Conservation (phyloP, 495 filamentous ascomycete genomes). For the Ascobolus immersus region DNA sequence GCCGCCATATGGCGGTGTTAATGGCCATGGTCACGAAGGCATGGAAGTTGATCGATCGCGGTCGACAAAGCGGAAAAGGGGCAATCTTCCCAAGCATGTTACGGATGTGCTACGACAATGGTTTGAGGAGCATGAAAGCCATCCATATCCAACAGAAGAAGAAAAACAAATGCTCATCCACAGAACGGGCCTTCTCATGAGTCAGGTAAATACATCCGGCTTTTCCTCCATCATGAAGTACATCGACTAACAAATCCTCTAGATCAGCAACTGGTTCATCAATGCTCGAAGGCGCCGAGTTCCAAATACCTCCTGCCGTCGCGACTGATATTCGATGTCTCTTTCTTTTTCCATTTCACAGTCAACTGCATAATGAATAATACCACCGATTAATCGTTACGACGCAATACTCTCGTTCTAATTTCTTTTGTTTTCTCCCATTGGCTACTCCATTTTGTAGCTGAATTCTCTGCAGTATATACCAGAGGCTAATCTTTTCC, state of each 20-base stretch:
- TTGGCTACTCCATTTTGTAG: too few species aligned
- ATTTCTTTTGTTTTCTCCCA: too few species aligned
- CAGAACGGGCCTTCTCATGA: constrained; percentile 52
- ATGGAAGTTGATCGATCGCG: constrained; percentile 15
- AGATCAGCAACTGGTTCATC: constrained; percentile 94
- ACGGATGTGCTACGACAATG: constrained; percentile 60
- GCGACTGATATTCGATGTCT: too few species aligned
- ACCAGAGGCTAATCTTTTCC: too few species aligned
- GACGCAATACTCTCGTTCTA: too few species aligned
- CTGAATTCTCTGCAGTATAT: too few species aligned
- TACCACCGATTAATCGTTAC: too few species aligned
- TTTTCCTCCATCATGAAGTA: not conserved
- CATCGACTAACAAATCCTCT: constrained; percentile 16
- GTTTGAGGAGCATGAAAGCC: constrained; percentile 49
- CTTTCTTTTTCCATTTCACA: too few species aligned
- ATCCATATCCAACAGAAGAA: constrained; percentile 75
- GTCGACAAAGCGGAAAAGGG: constrained; percentile 35
- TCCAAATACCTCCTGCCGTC: too few species aligned
- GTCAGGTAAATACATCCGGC: constrained; percentile 28
- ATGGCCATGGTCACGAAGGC: constrained; percentile 9
- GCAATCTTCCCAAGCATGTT: constrained; percentile 67
- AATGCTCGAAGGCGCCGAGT: constrained; percentile 61
- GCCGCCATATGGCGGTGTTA: constrained; percentile 11
- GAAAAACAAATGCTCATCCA: constrained; percentile 65
- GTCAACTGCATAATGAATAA: too few species aligned